Percentiles rank a stretch among this genome's conserved stretches.
These are phyloP conservation scores for Xylaria curta DNA, from an alignment of 495 filamentous ascomycete species.

Conservation along the genomic window DNA sequence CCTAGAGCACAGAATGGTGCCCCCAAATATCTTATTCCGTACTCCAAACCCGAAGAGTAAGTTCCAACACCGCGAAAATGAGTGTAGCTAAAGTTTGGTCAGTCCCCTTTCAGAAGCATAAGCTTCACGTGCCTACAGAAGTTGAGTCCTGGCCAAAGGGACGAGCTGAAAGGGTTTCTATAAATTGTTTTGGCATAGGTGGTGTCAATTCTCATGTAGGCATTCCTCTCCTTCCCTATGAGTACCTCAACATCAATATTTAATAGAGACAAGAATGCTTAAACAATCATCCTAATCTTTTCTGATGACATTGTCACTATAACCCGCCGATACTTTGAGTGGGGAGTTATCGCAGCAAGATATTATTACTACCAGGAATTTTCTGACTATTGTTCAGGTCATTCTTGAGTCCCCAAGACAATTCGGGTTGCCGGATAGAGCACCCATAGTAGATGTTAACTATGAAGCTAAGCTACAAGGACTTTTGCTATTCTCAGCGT, in stretches of 20 bases:
- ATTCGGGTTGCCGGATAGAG: conserved; percentile 2
- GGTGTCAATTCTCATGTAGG: conserved; percentile 53
- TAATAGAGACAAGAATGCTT: background rate
- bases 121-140: conserved; percentile 37
- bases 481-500: conserved; percentile 31
- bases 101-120: conserved; percentile 33
- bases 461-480: background rate
- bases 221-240: background rate
- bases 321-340: background rate
- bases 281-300: background rate
- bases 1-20: conserved; percentile 51
- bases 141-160: conserved; percentile 33
- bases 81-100: background rate
- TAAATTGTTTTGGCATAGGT: conserved; percentile 62
- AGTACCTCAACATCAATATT: background rate
- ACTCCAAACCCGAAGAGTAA: conserved; percentile 34
- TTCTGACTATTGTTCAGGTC: background rate
- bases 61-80: background rate
- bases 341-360: background rate
- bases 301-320: background rate
- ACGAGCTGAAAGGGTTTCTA: conserved; percentile 42
- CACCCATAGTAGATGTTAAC: background rate
- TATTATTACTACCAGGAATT: background rate
- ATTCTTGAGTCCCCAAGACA: conserved; percentile 24
- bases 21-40: conserved; percentile 42